Conservation (phyloP, 2,329 filamentous ascomycete genomes). For the Karstenula rhodostoma region DNA sequence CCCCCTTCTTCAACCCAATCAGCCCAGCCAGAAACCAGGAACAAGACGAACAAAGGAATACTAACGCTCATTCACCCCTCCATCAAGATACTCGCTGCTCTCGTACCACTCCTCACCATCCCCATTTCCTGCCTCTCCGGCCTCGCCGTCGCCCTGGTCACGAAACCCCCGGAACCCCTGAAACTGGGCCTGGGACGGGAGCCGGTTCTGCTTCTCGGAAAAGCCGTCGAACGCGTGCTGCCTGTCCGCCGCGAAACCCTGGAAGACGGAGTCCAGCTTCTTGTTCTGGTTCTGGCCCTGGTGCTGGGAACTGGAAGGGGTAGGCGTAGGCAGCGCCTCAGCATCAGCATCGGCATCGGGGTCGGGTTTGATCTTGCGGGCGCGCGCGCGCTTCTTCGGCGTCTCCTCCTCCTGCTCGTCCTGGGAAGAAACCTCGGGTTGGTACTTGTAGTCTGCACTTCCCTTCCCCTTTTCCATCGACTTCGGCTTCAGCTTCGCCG, state of each 20-base stretch:
- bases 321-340: neutral
- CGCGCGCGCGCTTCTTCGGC: conserved; percentile 16
- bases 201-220: no score
- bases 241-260: neutral
- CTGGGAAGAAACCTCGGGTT: conserved; percentile 10
- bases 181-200: conserved; percentile 1
- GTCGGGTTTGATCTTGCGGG: conserved; percentile 9
- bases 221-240: no score
- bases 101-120: conserved; percentile 17
- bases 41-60: neutral
- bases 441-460: conserved; percentile 10
- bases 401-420: conserved; percentile 8
- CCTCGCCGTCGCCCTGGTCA: neutral
- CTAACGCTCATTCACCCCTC: neutral
- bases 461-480: no score
- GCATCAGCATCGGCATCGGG: neutral
- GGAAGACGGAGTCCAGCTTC: neutral
- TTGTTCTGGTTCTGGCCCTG: no score
- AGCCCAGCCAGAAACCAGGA: neutral
- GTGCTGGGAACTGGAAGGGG: neutral
- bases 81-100: conserved; percentile 8
- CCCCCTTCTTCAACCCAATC: neutral
- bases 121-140: neutral
- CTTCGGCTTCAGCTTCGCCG: conserved; percentile 16
- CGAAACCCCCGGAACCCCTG: neutral